Evolutionary conservation across 257 asterid genomes (phyloP), one percentile per base, ranked within the genome.

Genomic region (Scutellaria galericulata): DNA sequence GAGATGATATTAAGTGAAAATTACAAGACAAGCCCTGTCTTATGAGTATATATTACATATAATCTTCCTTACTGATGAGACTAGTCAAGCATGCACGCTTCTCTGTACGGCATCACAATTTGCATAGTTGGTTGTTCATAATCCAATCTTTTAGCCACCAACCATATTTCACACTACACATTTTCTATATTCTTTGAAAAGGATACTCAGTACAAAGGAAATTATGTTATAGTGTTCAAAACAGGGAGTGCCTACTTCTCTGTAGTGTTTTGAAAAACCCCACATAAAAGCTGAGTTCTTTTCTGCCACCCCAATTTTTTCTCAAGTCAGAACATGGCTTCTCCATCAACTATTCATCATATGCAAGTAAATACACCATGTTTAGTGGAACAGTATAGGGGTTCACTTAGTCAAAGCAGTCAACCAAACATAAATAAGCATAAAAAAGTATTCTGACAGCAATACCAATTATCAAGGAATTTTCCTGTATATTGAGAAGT

Each of bases 21-120:
- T 71, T 80, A 79, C 87, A 64, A 82, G 64, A 83, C 84, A 68
- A 78, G 42, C 79, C 83, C 69, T 78, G 73, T 74, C 71, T 76
- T 67, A 78, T 66, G 75, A 66, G 70, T 39, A 48, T 75, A 66
- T 60, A 56, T 57, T 74, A 20, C 83, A 61, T n/a, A 58, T 45
- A 45, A 64, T 81, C 80, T 55, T 56, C 79, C 83, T 82, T 13
- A 71, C 73, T 79, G 86, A 86, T 75, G 53, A 66, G 87, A 85
- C 89, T 71, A 27, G 75, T 77, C 85, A 20, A 60, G 68, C 84
- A 74, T 84, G 84, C 79, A 80, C 82, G 72, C 74, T 40, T 71
- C 53, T 59, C 13, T 72, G 91, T 86, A 82, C 87, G 84, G 85
- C 55, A 8, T 9, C 46, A 22, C 64, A 64, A 68, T 66, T 81